A percentile compares a stretch with the other conserved stretches of the same genome.
Evolutionary conservation across 202 grass and related monocot genomes (phyloP).

Genomic region (Digitaria exilis): DNA sequence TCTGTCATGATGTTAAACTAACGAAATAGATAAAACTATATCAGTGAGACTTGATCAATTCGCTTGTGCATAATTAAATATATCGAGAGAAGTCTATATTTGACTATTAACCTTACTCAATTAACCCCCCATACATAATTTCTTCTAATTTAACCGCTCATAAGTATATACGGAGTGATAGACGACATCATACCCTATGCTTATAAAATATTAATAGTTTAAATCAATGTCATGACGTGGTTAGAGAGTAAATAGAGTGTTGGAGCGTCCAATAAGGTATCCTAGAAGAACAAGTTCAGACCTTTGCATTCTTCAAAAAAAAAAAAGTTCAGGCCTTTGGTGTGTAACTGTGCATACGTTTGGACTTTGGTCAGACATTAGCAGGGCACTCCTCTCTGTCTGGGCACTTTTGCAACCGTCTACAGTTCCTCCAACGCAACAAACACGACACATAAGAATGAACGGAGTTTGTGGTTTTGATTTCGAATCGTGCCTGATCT

Average conservation of each 20-base stretch:
- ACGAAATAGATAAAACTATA: background rate
- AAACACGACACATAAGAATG: background rate
- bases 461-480: background rate
- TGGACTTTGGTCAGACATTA: slow-evolving; percentile 5
- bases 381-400: background rate
- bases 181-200: too few species aligned
- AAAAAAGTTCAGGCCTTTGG: too few species aligned
- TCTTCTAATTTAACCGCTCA: background rate
- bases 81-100: too few species aligned
- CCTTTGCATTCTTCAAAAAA: too few species aligned
- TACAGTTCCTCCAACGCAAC: background rate
- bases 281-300: background rate
- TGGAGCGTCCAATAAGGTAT: background rate
- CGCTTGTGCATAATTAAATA: background rate
- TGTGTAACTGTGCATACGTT: background rate
- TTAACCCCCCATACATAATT: background rate
- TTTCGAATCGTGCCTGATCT: background rate
- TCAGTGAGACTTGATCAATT: background rate
- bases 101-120: background rate
- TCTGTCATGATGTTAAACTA: background rate
- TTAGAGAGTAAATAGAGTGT: background rate
- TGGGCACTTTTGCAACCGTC: background rate
- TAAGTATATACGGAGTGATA: background rate
- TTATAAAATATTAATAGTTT: background rate
- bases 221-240: background rate